Percentiles rank a stretch among this genome's conserved stretches.
These are phyloP conservation scores for Amanita rimosa DNA, from an alignment of 768 basidiomycete species.

Conservation along the genomic window DNA sequence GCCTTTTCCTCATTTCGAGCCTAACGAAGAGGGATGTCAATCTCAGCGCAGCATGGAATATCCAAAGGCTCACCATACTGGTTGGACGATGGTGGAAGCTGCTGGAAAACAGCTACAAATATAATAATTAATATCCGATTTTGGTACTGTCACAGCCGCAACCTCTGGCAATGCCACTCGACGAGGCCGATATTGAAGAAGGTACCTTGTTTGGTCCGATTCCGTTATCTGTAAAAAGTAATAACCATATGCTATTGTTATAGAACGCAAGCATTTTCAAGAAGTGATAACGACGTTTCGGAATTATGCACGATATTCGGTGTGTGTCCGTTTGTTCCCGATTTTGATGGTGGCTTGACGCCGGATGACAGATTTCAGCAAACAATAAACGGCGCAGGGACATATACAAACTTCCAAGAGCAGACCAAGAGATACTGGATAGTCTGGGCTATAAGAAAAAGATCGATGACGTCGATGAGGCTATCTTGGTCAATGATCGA, in stretches of 20 bases:
- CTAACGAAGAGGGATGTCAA: constrained; percentile 29
- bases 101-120: neutral
- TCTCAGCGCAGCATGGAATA: neutral
- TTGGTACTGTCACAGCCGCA: neutral
- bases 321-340: constrained; percentile 22
- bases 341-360: constrained; percentile 7
- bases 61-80: neutral
- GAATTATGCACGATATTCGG: constrained; percentile 68
- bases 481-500: constrained; percentile 69
- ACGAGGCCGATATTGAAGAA: constrained; percentile 3
- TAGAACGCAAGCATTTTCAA: constrained; percentile 61
- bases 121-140: neutral
- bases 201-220: neutral
- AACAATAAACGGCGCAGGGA: constrained; percentile 67
- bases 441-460: constrained; percentile 68
- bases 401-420: constrained; percentile 53
- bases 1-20: constrained; percentile 99
- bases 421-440: constrained; percentile 61
- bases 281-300: constrained; percentile 68
- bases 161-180: neutral
- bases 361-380: constrained; percentile 27
- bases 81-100: neutral
- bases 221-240: neutral
- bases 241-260: constrained; percentile 6
- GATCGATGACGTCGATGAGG: constrained; percentile 68